phyloP scores from a whole-genome alignment of 2,329 filamentous ascomycete genomes.

The Paracoccidioides lutzii region DNA sequence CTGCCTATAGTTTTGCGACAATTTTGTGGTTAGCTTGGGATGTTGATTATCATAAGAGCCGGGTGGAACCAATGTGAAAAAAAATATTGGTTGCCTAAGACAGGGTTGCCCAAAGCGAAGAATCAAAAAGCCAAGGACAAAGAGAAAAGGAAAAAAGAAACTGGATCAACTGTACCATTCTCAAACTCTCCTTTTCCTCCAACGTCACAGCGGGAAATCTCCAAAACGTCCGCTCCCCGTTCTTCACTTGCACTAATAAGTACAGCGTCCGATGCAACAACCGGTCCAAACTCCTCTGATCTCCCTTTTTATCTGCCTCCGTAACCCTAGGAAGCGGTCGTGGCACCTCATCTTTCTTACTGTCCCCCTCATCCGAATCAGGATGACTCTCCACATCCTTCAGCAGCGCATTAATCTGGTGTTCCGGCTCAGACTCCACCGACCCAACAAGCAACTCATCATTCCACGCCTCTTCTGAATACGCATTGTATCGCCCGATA shows the following conservation, averaged over 20 bases:
- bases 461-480: conserved; percentile 67
- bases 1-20: conserved; percentile 46
- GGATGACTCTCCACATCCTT: conserved; percentile 54
- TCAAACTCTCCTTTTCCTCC: conserved; percentile 58
- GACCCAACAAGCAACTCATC: conserved; percentile 77
- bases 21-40: neutral
- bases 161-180: conserved; percentile 52
- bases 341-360: conserved; percentile 51
- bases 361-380: conserved; percentile 16
- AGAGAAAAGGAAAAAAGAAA: neutral
- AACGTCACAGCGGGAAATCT: conserved; percentile 66
- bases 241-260: conserved; percentile 56
- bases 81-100: neutral
- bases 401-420: conserved; percentile 55
- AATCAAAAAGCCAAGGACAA: neutral
- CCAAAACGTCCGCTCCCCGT: conserved; percentile 52
- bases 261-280: conserved; percentile 73
- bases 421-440: conserved; percentile 48
- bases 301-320: conserved; percentile 63
- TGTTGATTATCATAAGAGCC: too few relatives aligned
- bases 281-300: conserved; percentile 66
- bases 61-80: neutral
- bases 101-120: neutral
- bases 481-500: conserved; percentile 70
- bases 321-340: conserved; percentile 57